Conservation (phyloP, 768 basidiomycete species). For the Mycena amicta region DNA sequence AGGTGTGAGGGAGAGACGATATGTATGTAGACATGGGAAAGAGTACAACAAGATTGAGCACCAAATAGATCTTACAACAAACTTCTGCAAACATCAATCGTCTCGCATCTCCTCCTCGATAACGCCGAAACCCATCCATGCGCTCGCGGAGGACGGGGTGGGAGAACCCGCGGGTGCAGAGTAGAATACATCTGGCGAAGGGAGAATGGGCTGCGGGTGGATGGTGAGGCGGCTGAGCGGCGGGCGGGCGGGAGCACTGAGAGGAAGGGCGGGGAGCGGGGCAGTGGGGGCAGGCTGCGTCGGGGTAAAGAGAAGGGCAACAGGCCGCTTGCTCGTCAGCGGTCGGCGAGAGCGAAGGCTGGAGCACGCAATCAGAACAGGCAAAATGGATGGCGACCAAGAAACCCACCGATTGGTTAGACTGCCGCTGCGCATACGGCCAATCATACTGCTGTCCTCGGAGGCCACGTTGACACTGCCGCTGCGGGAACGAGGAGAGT, state of each 20-base stretch:
- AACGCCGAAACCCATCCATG: constrained; percentile 13
- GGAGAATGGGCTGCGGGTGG: constrained; percentile 11
- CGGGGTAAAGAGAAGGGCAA: constrained; percentile 17
- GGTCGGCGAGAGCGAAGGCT: constrained; percentile 16
- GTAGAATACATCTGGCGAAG: constrained; percentile 13
- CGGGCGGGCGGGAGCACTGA: constrained; percentile 18
- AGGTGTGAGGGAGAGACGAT: background rate
- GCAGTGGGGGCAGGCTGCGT: constrained; percentile 15
- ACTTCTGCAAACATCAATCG: background rate
- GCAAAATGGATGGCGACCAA: background rate
- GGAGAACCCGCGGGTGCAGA: constrained; percentile 6
- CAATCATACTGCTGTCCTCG: constrained; percentile 37
- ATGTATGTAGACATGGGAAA: constrained; percentile 1
- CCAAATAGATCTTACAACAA: constrained; percentile 19
- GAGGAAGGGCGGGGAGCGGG: constrained; percentile 17
- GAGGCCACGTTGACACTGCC: constrained; percentile 33
- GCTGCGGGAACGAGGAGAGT: constrained; percentile 40
- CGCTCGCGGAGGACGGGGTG: constrained; percentile 17
- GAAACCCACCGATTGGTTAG: constrained; percentile 22
- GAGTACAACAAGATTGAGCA: constrained; percentile 13
- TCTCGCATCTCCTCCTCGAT: constrained; percentile 21
- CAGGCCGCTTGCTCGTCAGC: constrained; percentile 14
- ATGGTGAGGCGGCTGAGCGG: constrained; percentile 20
- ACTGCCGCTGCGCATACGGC: constrained; percentile 44
- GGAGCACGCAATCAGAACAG: background rate